Base-by-base conservation (phyloP, 2,329 filamentous ascomycete species). In the Trichophyton simii region DNA sequence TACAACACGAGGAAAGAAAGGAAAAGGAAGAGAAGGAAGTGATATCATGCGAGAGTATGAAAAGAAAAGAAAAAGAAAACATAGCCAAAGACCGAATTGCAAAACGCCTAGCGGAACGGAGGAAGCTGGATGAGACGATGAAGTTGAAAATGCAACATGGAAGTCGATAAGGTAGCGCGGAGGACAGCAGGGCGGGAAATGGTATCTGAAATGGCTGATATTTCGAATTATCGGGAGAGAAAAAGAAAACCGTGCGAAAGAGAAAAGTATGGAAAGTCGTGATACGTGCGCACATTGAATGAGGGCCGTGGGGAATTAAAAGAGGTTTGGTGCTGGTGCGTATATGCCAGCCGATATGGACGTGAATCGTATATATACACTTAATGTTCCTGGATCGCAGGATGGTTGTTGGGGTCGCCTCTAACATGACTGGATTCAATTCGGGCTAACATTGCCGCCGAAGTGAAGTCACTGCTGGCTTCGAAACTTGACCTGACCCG, bases 401-500 rank as follows among this genome's bases (percentile, higher is more conserved):
- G 58, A 52, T 59, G 59, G 15, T 31, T 55, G n/a, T 58, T 59
- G 9, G 11, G 59, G 28, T 61, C 62, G 31, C 58, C 58, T 28
- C 59, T 34, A 52, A 57, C 60, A 44, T 83, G 25, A 88, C 91
- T 77, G 96, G 94, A 65, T 59, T 66, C 65, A 59, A 66, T 63
- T 65, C 91, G 83, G 57, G 86, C 87, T 66, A 99, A 77, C 71
- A 92, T 85, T 42, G 90, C 90, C 13, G 91, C 91, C 31, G 88
- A 91, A 0, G 92, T 96, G 70, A 96, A 96, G 69, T 97, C 94
- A 68, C 85, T 88, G 72, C 87, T 94, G 42, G 84, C 85, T 75
- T 96, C 92, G 71, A 90, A 96, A 72, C 88, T 92, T 9, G 87
- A 82, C 67, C 91, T 82, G 18, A 89, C 83, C 28, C 87, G 85